phyloP scores from a whole-genome alignment of 2,329 filamentous ascomycete species.

The Sarocladiaceae sp. region DNA sequence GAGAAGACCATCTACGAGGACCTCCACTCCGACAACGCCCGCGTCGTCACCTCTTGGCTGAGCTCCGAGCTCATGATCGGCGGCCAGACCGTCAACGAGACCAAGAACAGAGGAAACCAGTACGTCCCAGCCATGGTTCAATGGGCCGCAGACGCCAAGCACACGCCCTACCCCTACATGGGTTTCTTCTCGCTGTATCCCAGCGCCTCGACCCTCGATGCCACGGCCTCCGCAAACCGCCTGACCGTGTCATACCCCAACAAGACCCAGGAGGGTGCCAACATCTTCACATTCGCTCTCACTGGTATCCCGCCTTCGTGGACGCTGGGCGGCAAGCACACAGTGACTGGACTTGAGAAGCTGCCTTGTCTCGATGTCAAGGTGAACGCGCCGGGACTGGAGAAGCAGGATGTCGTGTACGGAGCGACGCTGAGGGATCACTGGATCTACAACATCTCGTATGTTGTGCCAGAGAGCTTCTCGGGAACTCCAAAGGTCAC shows the following conservation, averaged over 20 bases:
- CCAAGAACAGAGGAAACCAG: constrained; percentile 29
- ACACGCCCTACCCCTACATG: constrained; percentile 31
- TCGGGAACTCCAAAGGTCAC: constrained; percentile 29
- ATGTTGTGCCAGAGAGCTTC: constrained; percentile 33
- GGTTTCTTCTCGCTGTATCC: constrained; percentile 35
- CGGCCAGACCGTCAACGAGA: constrained; percentile 29
- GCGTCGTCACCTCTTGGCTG: constrained; percentile 33
- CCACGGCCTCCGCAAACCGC: constrained; percentile 27
- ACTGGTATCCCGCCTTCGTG: constrained; percentile 31
- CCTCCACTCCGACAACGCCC: constrained; percentile 21
- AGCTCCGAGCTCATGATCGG: constrained; percentile 37
- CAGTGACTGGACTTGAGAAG: constrained; percentile 24
- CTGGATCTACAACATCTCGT: constrained; percentile 39
- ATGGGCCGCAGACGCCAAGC: constrained; percentile 34
- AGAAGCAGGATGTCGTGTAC: constrained; percentile 29
- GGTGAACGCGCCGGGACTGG: constrained; percentile 30
- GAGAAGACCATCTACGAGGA: constrained; percentile 29
- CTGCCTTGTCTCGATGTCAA: constrained; percentile 33
- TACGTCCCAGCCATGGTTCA: constrained; percentile 40
- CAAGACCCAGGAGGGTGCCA: constrained; percentile 29
- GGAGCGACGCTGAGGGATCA: constrained; percentile 32
- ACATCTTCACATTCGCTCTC: constrained; percentile 32
- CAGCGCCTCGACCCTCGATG: constrained; percentile 33
- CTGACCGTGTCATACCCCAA: constrained; percentile 33
- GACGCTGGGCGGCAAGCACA: constrained; percentile 24